Conservation (phyloP, 495 filamentous ascomycete species). For the Umbilicaria muhlenbergii region DNA sequence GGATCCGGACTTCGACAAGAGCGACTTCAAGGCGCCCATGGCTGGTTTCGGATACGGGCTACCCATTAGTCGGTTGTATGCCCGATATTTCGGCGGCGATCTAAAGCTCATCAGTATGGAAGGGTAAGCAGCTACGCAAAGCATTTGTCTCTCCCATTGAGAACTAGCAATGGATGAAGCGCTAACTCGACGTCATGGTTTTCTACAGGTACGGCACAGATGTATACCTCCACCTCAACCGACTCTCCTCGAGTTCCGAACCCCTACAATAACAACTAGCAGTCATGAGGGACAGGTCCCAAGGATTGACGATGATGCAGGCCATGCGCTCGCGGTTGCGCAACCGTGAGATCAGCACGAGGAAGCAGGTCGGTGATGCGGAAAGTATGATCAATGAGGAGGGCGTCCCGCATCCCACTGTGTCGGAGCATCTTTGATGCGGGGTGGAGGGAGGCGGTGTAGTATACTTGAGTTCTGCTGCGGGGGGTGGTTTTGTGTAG, state of each 20-base stretch:
- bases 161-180: background rate
- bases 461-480: too few relatives aligned
- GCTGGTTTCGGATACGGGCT: slow-evolving; percentile 94
- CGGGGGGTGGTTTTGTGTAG: too few relatives aligned
- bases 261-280: slow-evolving; percentile 96
- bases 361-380: slow-evolving; percentile 76
- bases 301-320: slow-evolving; percentile 76
- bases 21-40: slow-evolving; percentile 99
- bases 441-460: background rate
- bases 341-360: slow-evolving; percentile 56
- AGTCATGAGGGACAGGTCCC: slow-evolving; percentile 80
- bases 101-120: slow-evolving; percentile 98
- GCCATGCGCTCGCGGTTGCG: slow-evolving; percentile 32
- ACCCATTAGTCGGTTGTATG: slow-evolving; percentile 86
- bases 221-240: slow-evolving; percentile 94
- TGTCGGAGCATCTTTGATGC: slow-evolving; percentile 1
- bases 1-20: slow-evolving; percentile 97
- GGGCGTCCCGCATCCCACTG: slow-evolving; percentile 1
- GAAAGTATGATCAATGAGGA: slow-evolving; percentile 46
- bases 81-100: slow-evolving; percentile 93
- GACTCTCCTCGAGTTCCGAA: slow-evolving; percentile 87
- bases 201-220: slow-evolving; percentile 79
- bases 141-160: too few relatives aligned
- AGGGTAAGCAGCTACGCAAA: slow-evolving; percentile 46
- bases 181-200: background rate